These are phyloP conservation scores for Fusarium compactum DNA, from an alignment of 2,329 filamentous ascomycete genomes.

Conservation along the genomic window DNA sequence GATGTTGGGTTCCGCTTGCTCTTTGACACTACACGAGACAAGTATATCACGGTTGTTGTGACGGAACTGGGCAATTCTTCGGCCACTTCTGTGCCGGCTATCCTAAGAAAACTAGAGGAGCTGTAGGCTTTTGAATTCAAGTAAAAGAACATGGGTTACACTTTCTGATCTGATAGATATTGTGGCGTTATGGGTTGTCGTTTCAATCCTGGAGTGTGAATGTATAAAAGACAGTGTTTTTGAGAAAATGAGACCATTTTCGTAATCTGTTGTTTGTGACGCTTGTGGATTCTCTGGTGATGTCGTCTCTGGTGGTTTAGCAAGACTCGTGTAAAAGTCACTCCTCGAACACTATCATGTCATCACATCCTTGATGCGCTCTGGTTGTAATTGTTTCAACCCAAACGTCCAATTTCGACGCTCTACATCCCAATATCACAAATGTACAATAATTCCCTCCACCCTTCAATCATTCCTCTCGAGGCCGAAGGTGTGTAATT, in stretches of 20 bases:
- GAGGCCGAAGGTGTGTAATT: constrained; percentile 17
- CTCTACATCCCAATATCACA: constrained; percentile 43
- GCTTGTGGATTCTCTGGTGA: neutral
- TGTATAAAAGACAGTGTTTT: constrained; percentile 16
- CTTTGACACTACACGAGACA: constrained; percentile 91
- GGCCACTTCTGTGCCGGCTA: constrained; percentile 82
- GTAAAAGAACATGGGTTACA: constrained; percentile 30
- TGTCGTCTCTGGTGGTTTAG: neutral
- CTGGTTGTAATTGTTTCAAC: constrained; percentile 29
- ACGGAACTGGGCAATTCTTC: constrained; percentile 91
- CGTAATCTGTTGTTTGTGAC: constrained; percentile 1
- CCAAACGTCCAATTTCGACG: constrained; percentile 45
- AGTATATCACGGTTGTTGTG: constrained; percentile 88
- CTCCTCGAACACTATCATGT: constrained; percentile 1
- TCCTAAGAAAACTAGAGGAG: constrained; percentile 69
- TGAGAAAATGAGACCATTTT: constrained; percentile 22
- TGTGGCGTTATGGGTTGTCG: constrained; percentile 21
- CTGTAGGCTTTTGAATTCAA: constrained; percentile 53
- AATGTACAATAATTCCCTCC: constrained; percentile 42
- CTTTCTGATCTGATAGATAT: constrained; percentile 22
- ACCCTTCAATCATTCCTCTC: constrained; percentile 12
- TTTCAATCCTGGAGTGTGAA: constrained; percentile 19
- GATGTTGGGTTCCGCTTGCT: constrained; percentile 72
- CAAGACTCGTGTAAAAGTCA: neutral
- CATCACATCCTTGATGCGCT: constrained; percentile 27